Base-by-base conservation (phyloP, 495 filamentous ascomycete genomes). In the Hypoxylon perforatum region DNA sequence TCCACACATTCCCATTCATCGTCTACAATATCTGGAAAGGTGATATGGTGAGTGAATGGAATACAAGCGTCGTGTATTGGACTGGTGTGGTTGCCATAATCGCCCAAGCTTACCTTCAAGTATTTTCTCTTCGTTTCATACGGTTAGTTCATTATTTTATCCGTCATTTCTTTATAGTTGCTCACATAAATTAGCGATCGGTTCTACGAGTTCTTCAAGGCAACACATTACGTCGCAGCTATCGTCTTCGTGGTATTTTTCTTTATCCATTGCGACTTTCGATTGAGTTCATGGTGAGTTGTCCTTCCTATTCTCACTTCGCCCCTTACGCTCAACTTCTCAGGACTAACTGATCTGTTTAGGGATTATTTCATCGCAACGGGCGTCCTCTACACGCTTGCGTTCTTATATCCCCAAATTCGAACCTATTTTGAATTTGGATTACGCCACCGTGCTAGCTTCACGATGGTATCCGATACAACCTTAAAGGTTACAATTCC, bases 281-380 rank as follows among this genome's bases (percentile, higher is more conserved):
- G 74, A 0, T 75, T 89, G 10, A 78, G 80, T 3, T 86, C 85
- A 30, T 87, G 85, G 86, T 84, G 71, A 11, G 74, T 48, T 22
- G 1, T 21, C 17, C 38, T 44, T 19, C 11, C 44, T 69, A 41
- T 69, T 47, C 59, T 33, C n/a, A n/a, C n/a, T n/a, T n/a, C n/a
- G n/a, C n/a, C n/a, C n/a, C n/a, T n/a, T n/a, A 30, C 14, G 11
- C 22, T 30, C 0, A 19, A 41, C 35, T 4, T 9, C 15, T 0
- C 22, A 48, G 30, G 30, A 11, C 51, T 60, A 15, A 69, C 23
- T 15, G 12, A 4, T 17, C 52, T 49, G 12, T 12, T 11, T 51
- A 83, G 79, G 81, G 84, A 87, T 65, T 90, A 89, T 67, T 88
- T 88, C 63, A 85, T 88, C 65, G 84, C 84, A 5, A 78, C 82